These are phyloP conservation scores for Pelargonium fulgidum DNA, from an alignment of 441 rosid genomes.

Conservation along the genomic window DNA sequence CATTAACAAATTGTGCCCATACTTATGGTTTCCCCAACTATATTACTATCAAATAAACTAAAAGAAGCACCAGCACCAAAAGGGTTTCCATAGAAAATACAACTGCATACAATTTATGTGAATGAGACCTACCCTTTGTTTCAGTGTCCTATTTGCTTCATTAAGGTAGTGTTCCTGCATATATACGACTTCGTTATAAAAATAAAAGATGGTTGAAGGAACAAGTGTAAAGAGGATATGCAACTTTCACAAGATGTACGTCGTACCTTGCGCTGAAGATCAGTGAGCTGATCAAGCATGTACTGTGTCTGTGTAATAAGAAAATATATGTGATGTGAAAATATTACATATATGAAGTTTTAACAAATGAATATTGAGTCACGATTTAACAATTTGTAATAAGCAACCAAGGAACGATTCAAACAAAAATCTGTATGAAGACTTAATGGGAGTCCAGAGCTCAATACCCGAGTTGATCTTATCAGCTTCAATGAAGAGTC, in stretches of 20 bases:
- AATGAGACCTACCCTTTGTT: conserved; percentile 57
- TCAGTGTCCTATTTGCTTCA: conserved; percentile 70
- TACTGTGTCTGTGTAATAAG: conserved; percentile 56
- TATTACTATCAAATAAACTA: background rate
- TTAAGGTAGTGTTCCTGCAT: conserved; percentile 68
- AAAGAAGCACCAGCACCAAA: background rate
- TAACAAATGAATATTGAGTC: no score
- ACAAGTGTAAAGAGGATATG: background rate
- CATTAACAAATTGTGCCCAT: no score
- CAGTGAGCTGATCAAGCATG: conserved; percentile 92
- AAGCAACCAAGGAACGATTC: background rate
- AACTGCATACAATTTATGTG: no score
- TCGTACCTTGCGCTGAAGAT: conserved; percentile 83
- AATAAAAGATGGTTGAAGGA: background rate
- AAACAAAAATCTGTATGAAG: background rate
- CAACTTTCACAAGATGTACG: background rate
- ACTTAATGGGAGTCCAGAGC: background rate
- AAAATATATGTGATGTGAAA: background rate
- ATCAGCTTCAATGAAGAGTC: conserved; percentile 88
- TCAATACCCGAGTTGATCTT: conserved; percentile 67
- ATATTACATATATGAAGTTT: no score
- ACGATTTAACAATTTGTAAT: no score
- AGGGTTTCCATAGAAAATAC: no score
- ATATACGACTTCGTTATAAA: no score
- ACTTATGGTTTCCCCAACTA: no score